Base-by-base conservation (phyloP, 1,139 yeast genomes). In the Nakaseomyces bracarensis region DNA sequence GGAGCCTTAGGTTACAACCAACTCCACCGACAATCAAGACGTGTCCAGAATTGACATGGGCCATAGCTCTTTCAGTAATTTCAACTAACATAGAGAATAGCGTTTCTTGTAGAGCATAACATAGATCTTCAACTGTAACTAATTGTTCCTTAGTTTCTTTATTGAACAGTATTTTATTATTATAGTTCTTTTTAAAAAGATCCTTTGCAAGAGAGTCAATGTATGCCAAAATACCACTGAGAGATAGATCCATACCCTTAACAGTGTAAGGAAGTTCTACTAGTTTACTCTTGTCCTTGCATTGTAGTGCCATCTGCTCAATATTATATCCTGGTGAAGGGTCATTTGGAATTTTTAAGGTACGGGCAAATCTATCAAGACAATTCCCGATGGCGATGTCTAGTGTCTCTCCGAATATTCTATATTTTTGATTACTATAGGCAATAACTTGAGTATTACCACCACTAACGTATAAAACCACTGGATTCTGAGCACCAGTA, bases 361-460 rank as follows among this genome's bases (percentile, higher is more conserved):
- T 84, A 45, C 99, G 70, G 0, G 99, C 98, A 71, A 91, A 93
- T 49, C 99, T 64, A 60, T 93, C 99, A 45, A 93, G 69, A 64
- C 98, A 91, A 63, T 91, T 91, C 1, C 99, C 99, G 46, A 91
- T 86, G 21, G 98, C 98, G 34, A 93, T 91, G 61, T 91, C 98
- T 46, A 91, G 69, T 0, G 99, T 91, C 60, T 91, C 99, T 11
- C 99, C 99, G 62, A 93, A 91, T 16, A 91, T 91, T 49, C 98
- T 73, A 63, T 91, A 91, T 53, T 95, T 65, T 58, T 89, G 95
- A 53, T 82, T 83, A 2, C 96, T 84, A 61, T 91, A 91, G 4
- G 98, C 98, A 62, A 91, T 93, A 26, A 93, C 94, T 62, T 91
- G 99, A 3, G 99, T 93, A 62, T 91, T 91, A 34, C 99, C 98